Conservation (phyloP, 208 protist genomes). For the Sergeia podlipaevii region DNA sequence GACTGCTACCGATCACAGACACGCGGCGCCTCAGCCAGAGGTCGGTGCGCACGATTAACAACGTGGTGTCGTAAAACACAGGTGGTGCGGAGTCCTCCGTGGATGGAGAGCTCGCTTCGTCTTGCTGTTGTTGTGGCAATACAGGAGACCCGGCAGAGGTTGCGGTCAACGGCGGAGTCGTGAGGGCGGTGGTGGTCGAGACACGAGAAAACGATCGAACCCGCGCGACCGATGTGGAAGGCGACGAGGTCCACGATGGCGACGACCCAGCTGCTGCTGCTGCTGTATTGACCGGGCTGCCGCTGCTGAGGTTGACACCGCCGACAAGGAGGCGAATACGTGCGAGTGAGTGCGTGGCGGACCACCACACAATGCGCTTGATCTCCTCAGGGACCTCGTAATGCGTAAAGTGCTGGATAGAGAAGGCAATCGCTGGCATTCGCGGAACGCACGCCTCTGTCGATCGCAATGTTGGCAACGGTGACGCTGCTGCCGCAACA, state of each 20-base stretch:
- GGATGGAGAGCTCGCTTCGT: too few species aligned
- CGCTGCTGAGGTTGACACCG: background rate
- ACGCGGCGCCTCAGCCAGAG: constrained; percentile 3
- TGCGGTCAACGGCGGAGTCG: too few species aligned
- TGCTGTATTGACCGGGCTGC: background rate
- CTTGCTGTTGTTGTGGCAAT: too few species aligned
- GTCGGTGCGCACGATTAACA: constrained; percentile 6
- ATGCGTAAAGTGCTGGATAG: background rate
- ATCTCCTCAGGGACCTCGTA: constrained; percentile 9
- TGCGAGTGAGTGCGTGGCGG: background rate
- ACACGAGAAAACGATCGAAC: too few species aligned
- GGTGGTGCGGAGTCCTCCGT: too few species aligned
- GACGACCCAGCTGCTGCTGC: background rate
- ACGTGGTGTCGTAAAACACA: constrained; percentile 13
- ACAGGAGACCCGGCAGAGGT: too few species aligned
- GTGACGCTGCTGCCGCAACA: background rate
- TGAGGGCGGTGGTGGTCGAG: too few species aligned
- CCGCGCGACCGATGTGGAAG: too few species aligned
- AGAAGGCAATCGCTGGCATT: constrained; percentile 8
- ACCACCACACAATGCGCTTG: constrained; percentile 18
- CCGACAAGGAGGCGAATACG: background rate
- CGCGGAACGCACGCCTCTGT: background rate
- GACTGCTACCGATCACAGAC: constrained; percentile 2
- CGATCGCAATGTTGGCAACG: background rate
- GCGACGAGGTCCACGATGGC: too few species aligned